Evolutionary conservation across 2,329 filamentous ascomycete species (phyloP), one percentile per base, ranked within the genome.

Genomic region (Verticillium isaacii): DNA sequence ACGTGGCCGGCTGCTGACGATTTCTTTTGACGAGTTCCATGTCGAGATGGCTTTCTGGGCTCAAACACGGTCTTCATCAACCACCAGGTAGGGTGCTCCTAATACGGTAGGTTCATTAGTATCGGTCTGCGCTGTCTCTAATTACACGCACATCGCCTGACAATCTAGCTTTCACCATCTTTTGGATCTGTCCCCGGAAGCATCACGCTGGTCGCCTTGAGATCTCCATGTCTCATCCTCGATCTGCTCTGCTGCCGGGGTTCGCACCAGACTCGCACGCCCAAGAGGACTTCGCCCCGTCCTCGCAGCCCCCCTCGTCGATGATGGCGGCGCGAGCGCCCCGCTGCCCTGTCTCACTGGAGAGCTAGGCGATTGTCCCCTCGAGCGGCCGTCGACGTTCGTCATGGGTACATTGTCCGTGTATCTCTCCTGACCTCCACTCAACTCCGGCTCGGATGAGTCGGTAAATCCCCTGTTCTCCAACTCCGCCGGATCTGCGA

Each of bases 401-500:
- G 65, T 66, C 52, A 71, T 52, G 29, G 67, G 63, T 4, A 65
- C 60, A 15, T 62, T 65, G 50, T 65, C 59, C 23, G 61, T 63
- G 23, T 66, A 62, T 14, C 58, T 41, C 37, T 41, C 61, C 23
- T 63, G 62, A 45, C 60, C 58, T 8, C 39, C 59, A 6, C 57
- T 62, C 41, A 58, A 11, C 3, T 41, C 37, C 4, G 41, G 29
- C 25, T 60, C 62, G 17, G 58, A 41, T 2, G 34, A 25, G 39
- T 63, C 63, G 9, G 50, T 58, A 37, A 57, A 65, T 36, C 64
- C 62, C 17, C 59, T 58, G 65, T 6, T 65, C 60, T 56, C 64
- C 63, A 70, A 68, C 37, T 79, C 76, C 9, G 71, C 68, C 4
- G 74, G 73, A n/a, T 78, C 78, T 9, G 77, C 74, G 57, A 82